A percentile compares a stretch with the other conserved stretches of the same genome.
These are phyloP conservation scores for Mycena amicta DNA, from an alignment of 768 basidiomycete species.

Conservation along the genomic window DNA sequence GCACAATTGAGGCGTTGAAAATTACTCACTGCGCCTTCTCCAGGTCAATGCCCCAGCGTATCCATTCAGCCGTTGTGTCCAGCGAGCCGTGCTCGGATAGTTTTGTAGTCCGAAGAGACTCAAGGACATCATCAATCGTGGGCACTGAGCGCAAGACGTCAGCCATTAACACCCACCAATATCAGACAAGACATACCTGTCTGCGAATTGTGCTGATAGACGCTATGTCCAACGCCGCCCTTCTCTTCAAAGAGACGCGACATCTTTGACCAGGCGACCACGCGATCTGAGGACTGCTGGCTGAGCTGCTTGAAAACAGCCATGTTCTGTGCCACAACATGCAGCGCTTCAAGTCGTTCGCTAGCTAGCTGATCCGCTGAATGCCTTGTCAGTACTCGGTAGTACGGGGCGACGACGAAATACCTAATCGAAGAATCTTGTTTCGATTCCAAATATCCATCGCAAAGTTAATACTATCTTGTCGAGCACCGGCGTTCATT, in stretches of 20 bases:
- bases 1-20: not conserved
- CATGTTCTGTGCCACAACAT: constrained; percentile 10
- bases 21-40: constrained; percentile 7
- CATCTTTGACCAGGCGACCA: constrained; percentile 1
- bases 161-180: not conserved
- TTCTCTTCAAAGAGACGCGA: not conserved
- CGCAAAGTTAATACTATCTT: constrained; percentile 6
- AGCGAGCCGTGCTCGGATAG: not conserved
- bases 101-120: too few species aligned
- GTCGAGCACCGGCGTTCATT: constrained; percentile 5
- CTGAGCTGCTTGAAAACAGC: constrained; percentile 8
- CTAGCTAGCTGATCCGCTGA: constrained; percentile 4
- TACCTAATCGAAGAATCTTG: constrained; percentile 10
- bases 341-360: constrained; percentile 5
- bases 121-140: constrained; percentile 3
- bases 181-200: not conserved
- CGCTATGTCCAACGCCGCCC: not conserved
- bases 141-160: not conserved
- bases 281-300: constrained; percentile 2
- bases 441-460: constrained; percentile 2
- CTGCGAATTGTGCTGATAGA: constrained; percentile 3
- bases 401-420: not conserved
- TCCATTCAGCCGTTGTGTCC: constrained; percentile 1
- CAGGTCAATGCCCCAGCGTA: not conserved
- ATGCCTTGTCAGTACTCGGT: not conserved